Base-by-base conservation (phyloP, 306 rosid genomes). In the Benincasa hispida region DNA sequence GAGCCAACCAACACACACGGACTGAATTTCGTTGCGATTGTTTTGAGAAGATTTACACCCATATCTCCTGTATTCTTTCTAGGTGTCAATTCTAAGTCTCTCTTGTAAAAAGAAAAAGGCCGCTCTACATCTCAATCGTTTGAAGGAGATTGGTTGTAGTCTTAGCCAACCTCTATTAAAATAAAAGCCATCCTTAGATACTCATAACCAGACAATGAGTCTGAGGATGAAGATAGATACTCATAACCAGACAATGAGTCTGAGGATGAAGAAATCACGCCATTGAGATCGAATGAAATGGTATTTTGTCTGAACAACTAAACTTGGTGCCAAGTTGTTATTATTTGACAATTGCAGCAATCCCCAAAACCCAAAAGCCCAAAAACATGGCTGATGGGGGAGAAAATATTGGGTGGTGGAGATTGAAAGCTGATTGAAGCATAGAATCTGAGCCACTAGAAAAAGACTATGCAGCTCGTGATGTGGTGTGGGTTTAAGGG, bases 401-500 rank as follows among this genome's bases (percentile, higher is more conserved):
- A 48, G n/a, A 72, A 32, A 50, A 72, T 8, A 27, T 48, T 11
- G 37, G 17, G 42, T 48, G 59, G 59, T 72, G 59, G 41, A 72
- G 42, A 48, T 25, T 72, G 41, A 28, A 2, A 72, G 75, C 27
- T 27, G 58, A 48, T 24, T 27, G 58, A 24, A 45, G 28, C 2
- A 41, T 67, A 39, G 54, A 67, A 39, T 11, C 56, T 15, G 76
- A 72, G 76, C 76, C 25, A 72, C 39, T 45, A 17, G n/a, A 72
- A 45, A 72, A 28, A 12, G 45, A 72, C 76, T 72, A 72, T 50
- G 76, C 76, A 28, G 60, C 76, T 48, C 76, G 76, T 72, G 76
- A 72, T 72, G 8, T 45, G 37, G 75, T 69, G 55, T 42, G 58
- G 56, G 37, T 35, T 27, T 24, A 53, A 41, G 75, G 32, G 34